Percentiles rank a stretch among this genome's conserved stretches.
phyloP scores from a whole-genome alignment of 768 basidiomycete genomes.

The Psilocybe cyanescens region DNA sequence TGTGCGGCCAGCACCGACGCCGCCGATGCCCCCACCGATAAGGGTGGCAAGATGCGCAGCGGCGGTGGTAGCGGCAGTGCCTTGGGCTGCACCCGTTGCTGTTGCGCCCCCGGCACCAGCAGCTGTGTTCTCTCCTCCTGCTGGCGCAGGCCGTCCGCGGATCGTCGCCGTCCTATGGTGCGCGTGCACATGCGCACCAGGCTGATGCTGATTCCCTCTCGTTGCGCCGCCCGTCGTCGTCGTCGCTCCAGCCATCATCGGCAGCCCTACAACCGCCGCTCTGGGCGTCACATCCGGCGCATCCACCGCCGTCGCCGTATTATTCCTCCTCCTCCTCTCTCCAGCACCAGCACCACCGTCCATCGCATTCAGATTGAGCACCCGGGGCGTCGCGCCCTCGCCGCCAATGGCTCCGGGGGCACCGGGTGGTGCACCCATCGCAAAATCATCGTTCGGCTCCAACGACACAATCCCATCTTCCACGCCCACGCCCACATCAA shows the following conservation, averaged over 20 bases:
- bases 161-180: slow-evolving; percentile 35
- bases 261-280: slow-evolving; percentile 61
- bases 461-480: slow-evolving; percentile 79
- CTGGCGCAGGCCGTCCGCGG: slow-evolving; percentile 20
- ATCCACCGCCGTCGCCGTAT: slow-evolving; percentile 22
- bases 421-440: slow-evolving; percentile 89
- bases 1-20: not conserved
- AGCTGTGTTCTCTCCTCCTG: not conserved
- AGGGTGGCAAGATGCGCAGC: too few relatives aligned
- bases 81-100: not conserved
- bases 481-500: slow-evolving; percentile 53
- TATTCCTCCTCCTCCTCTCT: slow-evolving; percentile 23
- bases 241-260: slow-evolving; percentile 25
- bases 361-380: slow-evolving; percentile 20
- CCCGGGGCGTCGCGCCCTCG: slow-evolving; percentile 30
- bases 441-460: slow-evolving; percentile 86
- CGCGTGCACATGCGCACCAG: slow-evolving; percentile 10
- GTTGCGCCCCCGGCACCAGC: slow-evolving; percentile 6
- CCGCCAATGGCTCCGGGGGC: slow-evolving; percentile 77
- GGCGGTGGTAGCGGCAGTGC: slow-evolving; percentile 4
- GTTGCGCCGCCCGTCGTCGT: not conserved
- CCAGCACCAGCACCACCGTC: slow-evolving; percentile 1
- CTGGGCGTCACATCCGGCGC: slow-evolving; percentile 68
- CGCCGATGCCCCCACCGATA: too few relatives aligned
- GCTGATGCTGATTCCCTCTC: not conserved